These are phyloP conservation scores for Scutellaria minor DNA, from an alignment of 257 asterid genomes.

Conservation along the genomic window DNA sequence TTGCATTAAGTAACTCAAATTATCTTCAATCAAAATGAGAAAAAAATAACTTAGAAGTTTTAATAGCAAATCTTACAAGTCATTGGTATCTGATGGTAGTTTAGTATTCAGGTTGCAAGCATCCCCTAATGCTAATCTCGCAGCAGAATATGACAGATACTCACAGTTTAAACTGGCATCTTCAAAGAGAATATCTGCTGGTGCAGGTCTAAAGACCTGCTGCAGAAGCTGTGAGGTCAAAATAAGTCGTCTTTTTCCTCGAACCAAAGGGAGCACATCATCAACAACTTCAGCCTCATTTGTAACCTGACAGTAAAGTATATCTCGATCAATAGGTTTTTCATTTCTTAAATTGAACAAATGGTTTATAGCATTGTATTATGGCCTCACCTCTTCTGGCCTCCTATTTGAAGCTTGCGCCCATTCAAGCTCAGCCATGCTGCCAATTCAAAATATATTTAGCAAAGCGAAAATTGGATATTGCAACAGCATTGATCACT, in stretches of 20 bases:
- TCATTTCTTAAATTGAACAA: background rate
- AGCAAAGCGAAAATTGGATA: conserved; percentile 17
- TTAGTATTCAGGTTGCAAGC: conserved; percentile 58
- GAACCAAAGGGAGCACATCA: conserved; percentile 44
- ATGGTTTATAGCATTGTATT: conserved; percentile 9
- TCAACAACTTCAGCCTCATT: conserved; percentile 46
- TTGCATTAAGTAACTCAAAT: conserved; percentile 8
- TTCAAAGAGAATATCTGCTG: conserved; percentile 50
- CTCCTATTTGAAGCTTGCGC: conserved; percentile 55
- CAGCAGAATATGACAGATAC: conserved; percentile 55
- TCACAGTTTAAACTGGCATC: conserved; percentile 58
- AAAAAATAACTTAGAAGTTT: conserved; percentile 7
- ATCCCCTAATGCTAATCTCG: conserved; percentile 74
- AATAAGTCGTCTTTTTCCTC: conserved; percentile 68
- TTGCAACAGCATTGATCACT: too few relatives aligned
- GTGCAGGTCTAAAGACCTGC: conserved; percentile 64
- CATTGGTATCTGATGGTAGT: conserved; percentile 37
- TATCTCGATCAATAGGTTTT: conserved; percentile 23
- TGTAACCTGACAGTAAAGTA: conserved; percentile 46
- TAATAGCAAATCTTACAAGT: conserved; percentile 43
- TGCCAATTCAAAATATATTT: conserved; percentile 42
- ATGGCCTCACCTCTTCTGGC: conserved; percentile 57
- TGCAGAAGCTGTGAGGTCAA: conserved; percentile 67
- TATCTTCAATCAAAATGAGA: conserved; percentile 12
- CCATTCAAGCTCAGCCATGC: conserved; percentile 63